phyloP scores from a whole-genome alignment of 495 filamentous ascomycete genomes.

The Neurospora sp. region DNA sequence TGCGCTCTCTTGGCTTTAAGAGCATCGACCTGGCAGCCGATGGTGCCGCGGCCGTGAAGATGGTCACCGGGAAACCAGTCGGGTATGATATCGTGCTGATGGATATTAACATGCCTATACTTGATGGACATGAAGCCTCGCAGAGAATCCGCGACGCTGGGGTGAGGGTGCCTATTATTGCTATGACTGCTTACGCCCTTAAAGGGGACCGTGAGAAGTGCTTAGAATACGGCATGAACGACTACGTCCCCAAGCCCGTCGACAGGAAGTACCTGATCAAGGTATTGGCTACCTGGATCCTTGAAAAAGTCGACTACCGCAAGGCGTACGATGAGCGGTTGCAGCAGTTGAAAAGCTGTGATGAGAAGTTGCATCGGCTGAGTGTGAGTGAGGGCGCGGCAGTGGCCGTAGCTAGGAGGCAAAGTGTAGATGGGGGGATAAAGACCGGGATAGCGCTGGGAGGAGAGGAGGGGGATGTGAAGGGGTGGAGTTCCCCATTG shows the following conservation, averaged over 20 bases:
- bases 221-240: conserved; percentile 51
- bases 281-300: conserved; percentile 36
- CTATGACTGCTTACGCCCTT: conserved; percentile 54
- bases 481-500: background rate
- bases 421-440: background rate
- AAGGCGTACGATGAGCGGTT: background rate
- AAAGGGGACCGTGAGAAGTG: conserved; percentile 50
- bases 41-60: conserved; percentile 45
- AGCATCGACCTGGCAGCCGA: conserved; percentile 44
- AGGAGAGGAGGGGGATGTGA: background rate
- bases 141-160: conserved; percentile 25
- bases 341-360: background rate
- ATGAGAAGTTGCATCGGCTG: background rate
- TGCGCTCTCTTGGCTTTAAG: conserved; percentile 44
- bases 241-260: conserved; percentile 53
- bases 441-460: background rate
- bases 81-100: conserved; percentile 47
- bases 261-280: conserved; percentile 33
- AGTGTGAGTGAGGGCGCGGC: background rate
- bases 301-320: conserved; percentile 4
- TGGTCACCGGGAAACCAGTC: conserved; percentile 39
- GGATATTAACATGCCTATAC: conserved; percentile 44
- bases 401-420: background rate
- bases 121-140: conserved; percentile 35
- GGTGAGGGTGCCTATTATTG: conserved; percentile 46